Evolutionary conservation across 768 basidiomycete genomes (phyloP), one percentile per base, ranked within the genome.

Genomic region (Tylopilus balloui): DNA sequence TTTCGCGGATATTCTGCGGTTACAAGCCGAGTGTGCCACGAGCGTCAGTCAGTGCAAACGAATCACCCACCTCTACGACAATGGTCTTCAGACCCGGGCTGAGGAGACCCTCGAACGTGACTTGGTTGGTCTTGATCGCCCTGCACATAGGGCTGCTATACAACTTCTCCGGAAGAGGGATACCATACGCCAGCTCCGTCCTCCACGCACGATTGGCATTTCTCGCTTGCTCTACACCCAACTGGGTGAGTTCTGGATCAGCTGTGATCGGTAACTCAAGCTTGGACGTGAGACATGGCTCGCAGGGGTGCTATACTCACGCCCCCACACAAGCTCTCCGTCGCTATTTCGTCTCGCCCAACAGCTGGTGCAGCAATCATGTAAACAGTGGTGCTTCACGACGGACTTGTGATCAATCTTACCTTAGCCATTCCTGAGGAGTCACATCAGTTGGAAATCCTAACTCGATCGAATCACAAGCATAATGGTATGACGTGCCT

Each of bases 261-360:
- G 86, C 84, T 84, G 48, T 50, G 53, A 17, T 44, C 11, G 24
- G 36, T 29, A 32, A 24, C 12, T 20, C 17, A 28, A 36, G 34
- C 8, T 43, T 19, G 17, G 32, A 53, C n/a, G 47, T 19, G 17
- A 52, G 25, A 25, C 32, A 29, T 10, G 1, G 7, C 6, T 21
- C 14, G 8, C n/a, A 8, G 39, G 4, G 12, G 38, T 17, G 37
- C 9, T 17, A 13, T 31, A 77, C 84, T 63, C 56, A 85, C 84
- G 88, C 14, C 88, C 88, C 88, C 88, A 91, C 10, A 69, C 69
- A 8, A 87, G 63, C 40, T 83, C 78, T 15, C 73, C 84, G 51
- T 90, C 83, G 2, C 81, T 81, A 31, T 83, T 67, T 1, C 79
- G 63, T 59, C 72, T 81, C 0, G 80, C 70, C 80, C 80, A 88